Evolutionary conservation across 768 basidiomycete genomes (phyloP), one percentile per base, ranked within the genome.

Genomic region (Boletus barrowsii): DNA sequence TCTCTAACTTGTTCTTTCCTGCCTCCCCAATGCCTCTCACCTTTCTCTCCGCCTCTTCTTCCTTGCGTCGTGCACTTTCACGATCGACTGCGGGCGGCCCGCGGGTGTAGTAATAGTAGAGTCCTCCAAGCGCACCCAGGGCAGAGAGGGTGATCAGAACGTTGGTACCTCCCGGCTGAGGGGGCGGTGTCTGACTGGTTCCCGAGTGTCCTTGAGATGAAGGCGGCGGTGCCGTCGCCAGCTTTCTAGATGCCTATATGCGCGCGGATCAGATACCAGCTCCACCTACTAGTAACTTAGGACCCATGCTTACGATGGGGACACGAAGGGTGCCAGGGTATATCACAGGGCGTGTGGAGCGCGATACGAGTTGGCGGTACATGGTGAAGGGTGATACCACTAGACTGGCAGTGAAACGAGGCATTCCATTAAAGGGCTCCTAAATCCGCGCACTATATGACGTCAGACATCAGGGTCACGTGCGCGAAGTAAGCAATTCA

Each of bases 21-120:
- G 67, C 69, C 8, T 75, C 71, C 15, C 58, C 63, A 2, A 65
- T 22, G 9, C 58, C 60, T 37, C 37, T 68, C 13, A 68, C 65
- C 53, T 64, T 73, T 57, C 52, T 56, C 42, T 66, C 68, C 17
- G 63, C 29, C 26, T 68, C 68, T 49, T 68, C 73, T 60, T 75
- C 73, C n/a, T 68, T 67, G 14, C 58, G 63, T 43, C 68, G 60
- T n/a, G 62, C 67, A 17, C 42, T 40, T 42, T 65, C 63, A 20
- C 58, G 62, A 42, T 64, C 55, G 32, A 65, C 50, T 1, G 56
- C 61, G 33, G 58, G 53, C 22, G 56, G 41, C 35, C 60, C 64
- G 44, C 57, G 63, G n/a, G 63, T 58, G 63, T 72, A 74, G 59
- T 73, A 76, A 49, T 72, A 70, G 58, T 74, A 76, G 36, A 71